Base-by-base conservation (phyloP, 805 yeast species). In the Lachancea dasiensis region DNA sequence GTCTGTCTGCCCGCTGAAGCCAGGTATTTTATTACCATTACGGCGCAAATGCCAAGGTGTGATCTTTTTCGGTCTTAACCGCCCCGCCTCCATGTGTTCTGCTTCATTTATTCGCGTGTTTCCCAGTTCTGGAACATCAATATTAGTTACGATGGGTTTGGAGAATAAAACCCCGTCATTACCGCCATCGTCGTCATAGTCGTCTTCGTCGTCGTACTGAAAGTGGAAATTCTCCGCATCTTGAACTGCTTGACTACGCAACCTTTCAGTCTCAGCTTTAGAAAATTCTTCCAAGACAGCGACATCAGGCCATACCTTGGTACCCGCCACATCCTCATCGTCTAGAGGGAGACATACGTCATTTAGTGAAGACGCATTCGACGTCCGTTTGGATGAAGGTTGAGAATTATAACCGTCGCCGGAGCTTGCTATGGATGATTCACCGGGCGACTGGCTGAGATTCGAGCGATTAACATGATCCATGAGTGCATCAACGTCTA, bases 301-400 rank as follows among this genome's bases (percentile, higher is more conserved):
- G 13, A 86, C 65, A 53, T 92, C 97, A 1, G 97, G 98, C 97
- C 97, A 90, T 14, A 48, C 42, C 20, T 56, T 52, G 16, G 46
- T 30, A 20, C 51, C 49, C 7, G 44, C 47, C n/a, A 39, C 44
- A 27, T 47, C 46, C 14, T 52, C 58, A 31, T 73, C 75, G 45
- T 81, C 87, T 26, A 87, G 68, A 0, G 95, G 95, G 58, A 86
- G 77, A 54, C 96, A 90, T 18, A 90, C 98, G 61, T 90, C 98
- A 55, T 82, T 89, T 41, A 90, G 63, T 1, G 95, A 84, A 0
- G 95, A 79, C 27, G 77, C 74, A 38, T 74, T 77, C 1, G 69
- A 59, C 6, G 64, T 53, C 24, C 66, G 53, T 44, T 68, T 58
- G 1, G 70, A 61, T 2, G 67, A 62, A 1, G 72, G 72, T 34